Base-by-base conservation (phyloP, 306 rosid genomes). In the Trifolium pratense region DNA sequence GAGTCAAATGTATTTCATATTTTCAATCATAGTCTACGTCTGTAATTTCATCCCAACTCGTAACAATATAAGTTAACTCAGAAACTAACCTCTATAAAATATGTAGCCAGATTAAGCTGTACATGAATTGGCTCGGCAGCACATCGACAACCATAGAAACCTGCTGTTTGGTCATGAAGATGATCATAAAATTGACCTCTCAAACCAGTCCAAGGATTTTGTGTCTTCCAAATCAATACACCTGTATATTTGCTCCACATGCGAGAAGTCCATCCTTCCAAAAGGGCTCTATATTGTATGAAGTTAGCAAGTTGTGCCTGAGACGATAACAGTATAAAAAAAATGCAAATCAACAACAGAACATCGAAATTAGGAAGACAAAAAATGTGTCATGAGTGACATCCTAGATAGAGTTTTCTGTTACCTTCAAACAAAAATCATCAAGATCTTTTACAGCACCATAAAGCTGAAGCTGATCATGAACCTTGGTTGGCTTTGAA, bases 241-340 rank as follows among this genome's bases (percentile, higher is more conserved):
- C 97, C 98, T 1, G 98, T 93, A 83, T 84, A 91, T 75, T 93
- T 93, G 81, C 70, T 89, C 98, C 98, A 93, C 98, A 93, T 93
- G n/a, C 75, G 92, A 40, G 94, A 86, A 76, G 85, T 91, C 93
- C 92, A 93, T 40, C 97, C 98, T 84, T 93, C 98, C n/a, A 93
- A 76, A 48, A 93, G 88, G 75, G 98, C 97, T 88, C 90, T 84
- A 75, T 91, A 93, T 83, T 91, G 97, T 75, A 91, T 83, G 83
- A 89, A 91, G 88, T 88, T 91, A 26, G 55, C 97, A 66, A 93
- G 98, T 84, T 93, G 98, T 64, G 98, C 98, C 97, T 91, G 87
- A 77, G 72, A 80, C 16, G 37, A 80, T 67, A 58, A 37, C 56
- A 67, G 42, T 29, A 31, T 20, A 29, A 46, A 49, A 72, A 67